Base-by-base conservation (phyloP, 2,329 filamentous ascomycete genomes). In the Falciphora oryzae region DNA sequence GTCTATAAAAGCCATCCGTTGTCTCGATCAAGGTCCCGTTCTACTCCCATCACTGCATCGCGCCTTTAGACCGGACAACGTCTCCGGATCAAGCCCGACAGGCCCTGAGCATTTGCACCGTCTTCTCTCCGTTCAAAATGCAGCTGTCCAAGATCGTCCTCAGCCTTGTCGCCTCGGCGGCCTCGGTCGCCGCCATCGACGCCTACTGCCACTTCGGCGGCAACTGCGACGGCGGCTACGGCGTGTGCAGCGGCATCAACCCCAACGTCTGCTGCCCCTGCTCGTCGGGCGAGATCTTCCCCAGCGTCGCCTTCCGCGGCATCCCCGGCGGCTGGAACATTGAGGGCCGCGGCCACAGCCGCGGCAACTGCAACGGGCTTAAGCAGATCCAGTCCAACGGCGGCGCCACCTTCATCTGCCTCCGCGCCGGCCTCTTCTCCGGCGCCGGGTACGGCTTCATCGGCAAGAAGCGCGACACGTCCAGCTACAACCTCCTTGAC, bases 401-500 rank as follows among this genome's bases (percentile, higher is more conserved):
- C 29, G 57, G 57, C 31, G 31, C 53, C 4, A 25, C 14, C 62
- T 44, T 28, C 35, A 57, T 63, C 31, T 63, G 62, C 62, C 29
- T 63, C 53, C n/a, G 27, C 53, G 32, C 25, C 31, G 53, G 62
- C 10, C 62, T 56, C 3, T 63, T 58, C n/a, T 31, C 53, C n/a
- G 62, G 62, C 11, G 5, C 11, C 56, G 57, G 57, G 10, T 63
- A 63, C 57, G 53, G 53, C 32, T 63, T 63, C 62, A 58, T 44
- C 32, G 44, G 32, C 57, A 58, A 14, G 62, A 63, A 63, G 62
- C 29, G 29, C n/a, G 16, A 10, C 25, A 27, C 16, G 4, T 22
- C 7, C 29, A 44, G 29, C 53, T 59, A 53, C 29, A 38, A 3
- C 22, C n/a, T 31, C 32, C 38, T 25, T 18, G 13, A 11, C 10